phyloP scores from a whole-genome alignment of 1,284 basidiomycete species.

The Cutaneotrichosporon arboriforme region DNA sequence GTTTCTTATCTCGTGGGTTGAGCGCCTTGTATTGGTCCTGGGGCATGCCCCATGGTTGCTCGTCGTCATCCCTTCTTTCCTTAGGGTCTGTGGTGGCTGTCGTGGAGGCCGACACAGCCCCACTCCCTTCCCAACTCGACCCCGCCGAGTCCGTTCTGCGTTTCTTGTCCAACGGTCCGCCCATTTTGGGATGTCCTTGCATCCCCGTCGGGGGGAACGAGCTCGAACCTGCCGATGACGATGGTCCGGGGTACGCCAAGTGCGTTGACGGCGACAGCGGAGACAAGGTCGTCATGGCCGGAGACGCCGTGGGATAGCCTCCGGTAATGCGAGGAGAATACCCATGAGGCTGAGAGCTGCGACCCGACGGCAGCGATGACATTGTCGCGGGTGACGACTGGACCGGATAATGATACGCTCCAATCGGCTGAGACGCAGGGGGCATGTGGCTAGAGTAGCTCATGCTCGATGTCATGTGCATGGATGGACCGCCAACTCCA shows the following conservation, averaged over 20 bases:
- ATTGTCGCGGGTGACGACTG: slow-evolving; percentile 16
- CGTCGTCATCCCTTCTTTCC: slow-evolving; percentile 15
- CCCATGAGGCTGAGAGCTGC: slow-evolving; percentile 9
- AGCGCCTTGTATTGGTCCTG: slow-evolving; percentile 42
- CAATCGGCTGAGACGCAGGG: slow-evolving; percentile 8
- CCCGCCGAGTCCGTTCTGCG: slow-evolving; percentile 10
- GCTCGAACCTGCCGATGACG: slow-evolving; percentile 7
- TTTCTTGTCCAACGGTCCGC: slow-evolving; percentile 5
- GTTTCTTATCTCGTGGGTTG: slow-evolving; percentile 42
- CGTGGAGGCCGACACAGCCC: not conserved
- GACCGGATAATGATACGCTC: slow-evolving; percentile 16
- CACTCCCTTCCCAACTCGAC: slow-evolving; percentile 10
- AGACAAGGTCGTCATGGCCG: slow-evolving; percentile 14
- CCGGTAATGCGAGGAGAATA: slow-evolving; percentile 18
- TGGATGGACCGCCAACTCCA: not conserved
- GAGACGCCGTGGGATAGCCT: slow-evolving; percentile 15
- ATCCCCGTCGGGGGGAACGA: slow-evolving; percentile 14
- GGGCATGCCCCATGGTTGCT: slow-evolving; percentile 45
- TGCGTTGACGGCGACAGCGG: slow-evolving; percentile 18
- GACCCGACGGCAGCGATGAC: slow-evolving; percentile 9
- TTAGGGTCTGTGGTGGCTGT: slow-evolving; percentile 5
- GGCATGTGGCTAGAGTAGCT: slow-evolving; percentile 20
- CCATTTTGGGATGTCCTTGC: slow-evolving; percentile 9
- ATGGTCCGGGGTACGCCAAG: slow-evolving; percentile 6
- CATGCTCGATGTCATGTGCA: slow-evolving; percentile 17